Evolutionary conservation across 1,284 basidiomycete genomes (phyloP), one percentile per base, ranked within the genome.

Genomic region (Peniophora sp.): DNA sequence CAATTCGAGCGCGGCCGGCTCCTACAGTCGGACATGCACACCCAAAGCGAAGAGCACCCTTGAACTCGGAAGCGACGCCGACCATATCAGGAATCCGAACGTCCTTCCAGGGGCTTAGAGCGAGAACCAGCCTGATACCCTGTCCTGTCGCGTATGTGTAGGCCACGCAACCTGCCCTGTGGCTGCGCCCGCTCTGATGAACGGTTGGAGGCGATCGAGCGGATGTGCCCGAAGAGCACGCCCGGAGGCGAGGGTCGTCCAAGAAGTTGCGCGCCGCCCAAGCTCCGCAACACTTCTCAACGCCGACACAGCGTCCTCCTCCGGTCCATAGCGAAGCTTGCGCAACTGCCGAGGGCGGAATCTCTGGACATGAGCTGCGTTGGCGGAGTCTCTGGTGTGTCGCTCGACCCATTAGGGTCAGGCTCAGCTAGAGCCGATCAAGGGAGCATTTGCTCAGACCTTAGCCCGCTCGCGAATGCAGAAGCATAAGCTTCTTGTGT

Each of bases 401-500:
- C 71, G 69, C 67, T 68, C 69, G 62, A 68, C 65, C 60, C 59
- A 56, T 78, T 65, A 67, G 55, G 63, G 65, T 70, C 64, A 69
- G 72, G 65, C 74, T 69, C 76, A 44, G 69, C 70, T 65, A 77
- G 73, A 71, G 74, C 64, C 76, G 58, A 70, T 75, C 69, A 51
- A 69, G 69, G 70, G 65, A 69, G 74, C 73, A 63, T 69, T 57
- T 68, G 62, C 76, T 79, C 79, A 79, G 78, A 80, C 77, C 77
- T 78, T 80, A 69, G 69, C 75, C 77, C 75, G 73, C 77, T 78
- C 74, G 72, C 66, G 58, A 74, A 51, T 46, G 60, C 55, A 65
- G 65, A 67, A 52, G 54, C 55, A 54, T 39, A 22, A 25, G 48
- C 61, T 62, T 58, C 63, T 63, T 68, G 73, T 75, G 53, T 61